These are phyloP conservation scores for Casaregolazyma suthepensis DNA, from an alignment of 1,139 yeast genomes.

Conservation along the genomic window DNA sequence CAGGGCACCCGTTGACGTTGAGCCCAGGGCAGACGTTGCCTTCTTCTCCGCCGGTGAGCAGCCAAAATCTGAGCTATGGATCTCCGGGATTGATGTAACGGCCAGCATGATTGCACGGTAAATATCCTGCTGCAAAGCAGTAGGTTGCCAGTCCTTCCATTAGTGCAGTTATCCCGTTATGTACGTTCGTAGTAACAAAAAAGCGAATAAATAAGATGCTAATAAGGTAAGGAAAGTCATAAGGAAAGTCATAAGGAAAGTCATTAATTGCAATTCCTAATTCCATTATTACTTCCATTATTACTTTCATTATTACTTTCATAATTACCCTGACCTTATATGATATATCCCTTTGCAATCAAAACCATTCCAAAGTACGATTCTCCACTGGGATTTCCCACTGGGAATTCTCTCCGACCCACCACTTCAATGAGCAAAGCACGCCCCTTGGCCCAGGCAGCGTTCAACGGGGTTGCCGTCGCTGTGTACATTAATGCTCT, in stretches of 20 bases:
- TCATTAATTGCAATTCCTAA: too few species aligned
- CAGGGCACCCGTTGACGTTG: slow-evolving; percentile 6
- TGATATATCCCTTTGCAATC: too few species aligned
- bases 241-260: too few species aligned
- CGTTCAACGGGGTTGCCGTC: not conserved
- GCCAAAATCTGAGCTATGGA: slow-evolving; percentile 3
- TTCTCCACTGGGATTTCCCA: not conserved
- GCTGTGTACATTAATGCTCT: slow-evolving; percentile 5
- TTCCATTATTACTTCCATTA: too few species aligned
- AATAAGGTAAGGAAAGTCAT: too few species aligned
- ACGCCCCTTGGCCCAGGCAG: not conserved
- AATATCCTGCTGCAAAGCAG: not conserved
- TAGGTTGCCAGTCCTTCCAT: not conserved
- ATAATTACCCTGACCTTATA: too few species aligned
- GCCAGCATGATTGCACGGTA: not conserved
- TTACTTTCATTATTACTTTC: too few species aligned
- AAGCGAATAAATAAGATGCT: too few species aligned
- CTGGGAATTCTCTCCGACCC: not conserved
- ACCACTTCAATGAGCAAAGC: not conserved
- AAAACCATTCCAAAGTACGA: too few species aligned
- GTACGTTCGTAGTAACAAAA: not conserved
- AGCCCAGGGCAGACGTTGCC: slow-evolving; percentile 7
- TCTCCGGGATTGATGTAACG: slow-evolving; percentile 3
- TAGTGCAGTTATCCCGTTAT: too few species aligned
- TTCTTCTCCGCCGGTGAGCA: slow-evolving; percentile 4